Evolutionary conservation across 139 green algal genomes (phyloP), one percentile per base, ranked within the genome.

Genomic region (Chlorella ohadii): DNA sequence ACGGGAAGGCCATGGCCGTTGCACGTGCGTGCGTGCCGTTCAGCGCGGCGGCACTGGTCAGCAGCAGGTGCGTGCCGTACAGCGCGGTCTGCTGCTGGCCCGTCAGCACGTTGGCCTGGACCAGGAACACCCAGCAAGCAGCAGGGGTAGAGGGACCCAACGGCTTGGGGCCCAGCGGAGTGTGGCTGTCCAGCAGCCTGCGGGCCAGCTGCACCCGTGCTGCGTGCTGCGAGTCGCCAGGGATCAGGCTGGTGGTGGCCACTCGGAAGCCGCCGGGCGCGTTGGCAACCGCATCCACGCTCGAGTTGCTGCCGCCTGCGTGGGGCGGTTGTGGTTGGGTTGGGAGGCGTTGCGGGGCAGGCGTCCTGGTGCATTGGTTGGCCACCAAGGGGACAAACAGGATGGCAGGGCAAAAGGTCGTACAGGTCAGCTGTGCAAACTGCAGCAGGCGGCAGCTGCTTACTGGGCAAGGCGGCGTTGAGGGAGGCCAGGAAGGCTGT

Each of bases 401-500:
- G n/a, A n/a, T n/a, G n/a, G n/a, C n/a, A n/a, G n/a, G n/a, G n/a
- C n/a, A n/a, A n/a, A n/a, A n/a, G n/a, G n/a, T n/a, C n/a, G n/a
- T n/a, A n/a, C n/a, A n/a, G n/a, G n/a, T n/a, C n/a, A n/a, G n/a
- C n/a, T n/a, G n/a, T n/a, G n/a, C n/a, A n/a, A n/a, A 47, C 66
- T 13, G 33, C 33, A 25, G 7, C 36, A 33, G 20, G 1, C 39
- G 28, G 12, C 27, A 28, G 25, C 34, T 12, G 33, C 75, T 70
- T 34, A 81, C 75, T 33, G 33, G 75, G 75, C 33, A 81, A 56
- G 28, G 39, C 51, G 75, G 75, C 75, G 13, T 39, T 39, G 4
- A 81, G 55, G 23, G 75, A 36, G 0, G 75, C 75, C 6, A 81
- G 55, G 75, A 71, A 81, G 13, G 75, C 34, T 3, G 75, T 34